These are phyloP conservation scores for Suhomyces emberorum DNA, from an alignment of 805 yeast genomes.

Conservation along the genomic window DNA sequence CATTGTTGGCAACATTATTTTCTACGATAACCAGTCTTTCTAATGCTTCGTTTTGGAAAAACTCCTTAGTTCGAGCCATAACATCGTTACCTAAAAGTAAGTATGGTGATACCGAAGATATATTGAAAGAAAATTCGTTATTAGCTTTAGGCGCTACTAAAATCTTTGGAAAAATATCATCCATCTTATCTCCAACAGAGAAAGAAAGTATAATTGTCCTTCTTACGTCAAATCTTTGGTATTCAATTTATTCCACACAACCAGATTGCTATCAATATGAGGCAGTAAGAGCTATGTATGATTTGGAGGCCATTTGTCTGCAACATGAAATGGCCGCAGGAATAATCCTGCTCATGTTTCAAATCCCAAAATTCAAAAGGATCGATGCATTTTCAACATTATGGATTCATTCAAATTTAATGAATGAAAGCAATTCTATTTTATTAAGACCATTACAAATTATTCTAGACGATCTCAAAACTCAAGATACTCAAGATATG, in stretches of 20 bases:
- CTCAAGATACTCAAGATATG: constrained; percentile 40
- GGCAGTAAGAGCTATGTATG: constrained; percentile 61
- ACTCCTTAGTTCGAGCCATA: constrained; percentile 14
- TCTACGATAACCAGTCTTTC: constrained; percentile 17
- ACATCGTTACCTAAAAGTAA: constrained; percentile 7
- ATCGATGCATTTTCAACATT: constrained; percentile 57
- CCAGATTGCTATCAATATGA: constrained; percentile 63
- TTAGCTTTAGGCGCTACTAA: constrained; percentile 43
- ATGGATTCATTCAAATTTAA: constrained; percentile 68
- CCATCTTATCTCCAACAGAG: constrained; percentile 27
- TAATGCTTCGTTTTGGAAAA: constrained; percentile 3
- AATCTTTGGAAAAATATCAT: constrained; percentile 35
- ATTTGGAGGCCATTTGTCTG: constrained; percentile 52
- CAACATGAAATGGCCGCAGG: constrained; percentile 69
- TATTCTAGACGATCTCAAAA: constrained; percentile 59
- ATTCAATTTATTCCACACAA: constrained; percentile 44
- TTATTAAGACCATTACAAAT: constrained; percentile 63
- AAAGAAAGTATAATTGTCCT: constrained; percentile 38
- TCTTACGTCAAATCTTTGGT: constrained; percentile 52
- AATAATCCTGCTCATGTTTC: constrained; percentile 51
- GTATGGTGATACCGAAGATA: not conserved
- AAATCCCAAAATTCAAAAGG: constrained; percentile 31
- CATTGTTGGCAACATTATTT: constrained; percentile 19
- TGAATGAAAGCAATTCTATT: constrained; percentile 47
- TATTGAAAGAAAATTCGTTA: constrained; percentile 14